Conservation (phyloP, 1,284 basidiomycete species). For the Moesziomyces parantarcticus region DNA sequence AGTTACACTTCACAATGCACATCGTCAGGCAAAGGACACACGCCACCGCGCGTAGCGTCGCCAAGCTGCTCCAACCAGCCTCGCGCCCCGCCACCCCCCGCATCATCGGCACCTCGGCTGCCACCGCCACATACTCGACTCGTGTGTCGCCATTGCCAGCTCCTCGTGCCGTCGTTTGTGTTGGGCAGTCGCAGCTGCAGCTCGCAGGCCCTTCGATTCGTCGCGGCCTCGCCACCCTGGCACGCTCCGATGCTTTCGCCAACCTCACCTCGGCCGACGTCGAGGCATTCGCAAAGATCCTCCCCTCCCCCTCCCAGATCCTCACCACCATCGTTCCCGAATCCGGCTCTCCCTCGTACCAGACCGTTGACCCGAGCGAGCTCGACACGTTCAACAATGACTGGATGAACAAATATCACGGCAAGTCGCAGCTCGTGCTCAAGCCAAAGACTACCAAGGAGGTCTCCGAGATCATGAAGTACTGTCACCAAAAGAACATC, state of each 20-base stretch:
- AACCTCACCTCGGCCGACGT: conserved; percentile 70
- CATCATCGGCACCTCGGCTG: conserved; percentile 24
- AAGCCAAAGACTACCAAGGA: conserved; percentile 88
- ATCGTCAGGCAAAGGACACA: conserved; percentile 20
- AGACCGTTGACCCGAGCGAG: conserved; percentile 72
- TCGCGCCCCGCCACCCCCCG: conserved; percentile 16
- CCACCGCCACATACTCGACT: conserved; percentile 18
- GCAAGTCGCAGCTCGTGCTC: conserved; percentile 83
- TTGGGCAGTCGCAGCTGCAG: neutral
- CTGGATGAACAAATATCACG: conserved; percentile 97
- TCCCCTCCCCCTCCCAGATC: conserved; percentile 70
- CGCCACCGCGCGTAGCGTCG: conserved; percentile 23
- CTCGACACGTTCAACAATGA: conserved; percentile 87
- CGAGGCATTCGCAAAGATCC: conserved; percentile 69
- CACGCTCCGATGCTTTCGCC: conserved; percentile 71
- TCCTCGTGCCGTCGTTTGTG: neutral
- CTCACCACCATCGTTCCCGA: conserved; percentile 70
- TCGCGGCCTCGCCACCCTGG: conserved; percentile 70
- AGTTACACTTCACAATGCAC: conserved; percentile 5
- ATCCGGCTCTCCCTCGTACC: conserved; percentile 39
- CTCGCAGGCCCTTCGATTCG: conserved; percentile 1
- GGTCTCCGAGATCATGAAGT: conserved; percentile 78
- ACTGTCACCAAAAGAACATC: conserved; percentile 60
- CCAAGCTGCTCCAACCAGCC: conserved; percentile 21
- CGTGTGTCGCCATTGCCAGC: conserved; percentile 3